Conservation (phyloP, 495 filamentous ascomycete genomes). For the Parathielavia hyrcaniae region DNA sequence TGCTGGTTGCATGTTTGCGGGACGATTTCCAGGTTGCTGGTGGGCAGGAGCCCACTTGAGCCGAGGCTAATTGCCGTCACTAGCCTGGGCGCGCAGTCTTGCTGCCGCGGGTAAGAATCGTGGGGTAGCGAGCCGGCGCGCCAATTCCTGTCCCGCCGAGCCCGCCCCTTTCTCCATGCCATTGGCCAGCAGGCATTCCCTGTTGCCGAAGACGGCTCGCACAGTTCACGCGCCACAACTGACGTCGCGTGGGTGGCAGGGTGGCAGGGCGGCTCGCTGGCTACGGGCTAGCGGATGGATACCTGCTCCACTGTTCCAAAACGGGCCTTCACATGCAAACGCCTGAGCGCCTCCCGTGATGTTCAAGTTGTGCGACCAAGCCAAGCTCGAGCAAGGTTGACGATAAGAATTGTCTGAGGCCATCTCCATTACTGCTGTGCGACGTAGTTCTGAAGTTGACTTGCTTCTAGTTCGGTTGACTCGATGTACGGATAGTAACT, state of each 20-base stretch:
- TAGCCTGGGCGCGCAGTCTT: slow-evolving; percentile 17
- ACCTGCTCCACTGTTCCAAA: neutral
- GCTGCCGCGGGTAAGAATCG: slow-evolving; percentile 11
- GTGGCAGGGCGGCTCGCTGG: slow-evolving; percentile 4
- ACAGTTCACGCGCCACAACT: slow-evolving; percentile 9
- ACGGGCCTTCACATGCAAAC: slow-evolving; percentile 22
- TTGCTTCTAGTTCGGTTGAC: too few relatives aligned
- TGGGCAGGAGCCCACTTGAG: slow-evolving; percentile 22
- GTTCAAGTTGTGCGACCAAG: too few relatives aligned
- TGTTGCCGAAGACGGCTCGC: neutral
- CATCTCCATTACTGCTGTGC: too few relatives aligned
- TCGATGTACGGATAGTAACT: too few relatives aligned
- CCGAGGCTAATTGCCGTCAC: slow-evolving; percentile 34
- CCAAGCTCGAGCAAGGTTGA: too few relatives aligned
- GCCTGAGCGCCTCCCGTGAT: neutral
- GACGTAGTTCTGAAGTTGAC: too few relatives aligned
- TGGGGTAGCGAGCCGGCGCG: slow-evolving; percentile 23
- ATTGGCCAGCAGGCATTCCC: slow-evolving; percentile 10
- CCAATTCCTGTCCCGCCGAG: slow-evolving; percentile 9
- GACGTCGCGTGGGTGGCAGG: slow-evolving; percentile 10
- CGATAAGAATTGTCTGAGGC: too few relatives aligned
- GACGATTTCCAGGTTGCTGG: neutral
- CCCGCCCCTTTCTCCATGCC: neutral
- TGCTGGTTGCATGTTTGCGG: neutral
- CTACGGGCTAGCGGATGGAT: slow-evolving; percentile 24